These are phyloP conservation scores for Trichosporon sp. DNA, from an alignment of 1,284 basidiomycete genomes.

Conservation along the genomic window DNA sequence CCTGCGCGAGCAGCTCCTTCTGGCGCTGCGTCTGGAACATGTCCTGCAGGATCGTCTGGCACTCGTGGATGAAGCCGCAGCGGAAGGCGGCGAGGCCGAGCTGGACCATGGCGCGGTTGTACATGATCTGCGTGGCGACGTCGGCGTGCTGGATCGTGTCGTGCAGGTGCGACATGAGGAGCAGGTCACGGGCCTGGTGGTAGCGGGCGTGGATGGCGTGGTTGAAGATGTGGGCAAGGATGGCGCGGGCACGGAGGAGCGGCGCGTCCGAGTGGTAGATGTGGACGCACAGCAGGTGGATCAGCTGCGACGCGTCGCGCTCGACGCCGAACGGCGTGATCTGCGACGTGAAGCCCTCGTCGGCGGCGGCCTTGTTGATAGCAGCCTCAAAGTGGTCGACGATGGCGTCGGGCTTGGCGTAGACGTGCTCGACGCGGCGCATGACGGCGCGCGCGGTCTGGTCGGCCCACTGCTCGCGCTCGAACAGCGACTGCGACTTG, in stretches of 20 bases:
- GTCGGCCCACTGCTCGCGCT: constrained; percentile 68
- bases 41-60: constrained; percentile 87
- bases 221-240: constrained; percentile 97
- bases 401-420: constrained; percentile 95
- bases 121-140: constrained; percentile 94
- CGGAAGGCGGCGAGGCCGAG: constrained; percentile 96
- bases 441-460: constrained; percentile 84
- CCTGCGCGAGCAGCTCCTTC: constrained; percentile 95
- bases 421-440: constrained; percentile 95
- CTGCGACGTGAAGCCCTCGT: constrained; percentile 58
- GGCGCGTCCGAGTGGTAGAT: constrained; percentile 90
- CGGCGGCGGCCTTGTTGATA: constrained; percentile 49
- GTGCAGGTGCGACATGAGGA: constrained; percentile 97
- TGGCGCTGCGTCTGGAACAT: constrained; percentile 94
- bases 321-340: constrained; percentile 58
- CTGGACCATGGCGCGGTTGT: constrained; percentile 96
- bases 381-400: constrained; percentile 82
- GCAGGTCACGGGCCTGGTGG: constrained; percentile 94
- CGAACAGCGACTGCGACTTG: constrained; percentile 86
- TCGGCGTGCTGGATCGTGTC: constrained; percentile 94
- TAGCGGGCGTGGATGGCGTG: constrained; percentile 95
- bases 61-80: constrained; percentile 87
- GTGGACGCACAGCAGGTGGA: constrained; percentile 83
- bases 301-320: constrained; percentile 61
- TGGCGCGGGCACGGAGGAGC: constrained; percentile 88